phyloP scores from a whole-genome alignment of 352 stramenopile species.

The Phytophthora macrochlamydospora region DNA sequence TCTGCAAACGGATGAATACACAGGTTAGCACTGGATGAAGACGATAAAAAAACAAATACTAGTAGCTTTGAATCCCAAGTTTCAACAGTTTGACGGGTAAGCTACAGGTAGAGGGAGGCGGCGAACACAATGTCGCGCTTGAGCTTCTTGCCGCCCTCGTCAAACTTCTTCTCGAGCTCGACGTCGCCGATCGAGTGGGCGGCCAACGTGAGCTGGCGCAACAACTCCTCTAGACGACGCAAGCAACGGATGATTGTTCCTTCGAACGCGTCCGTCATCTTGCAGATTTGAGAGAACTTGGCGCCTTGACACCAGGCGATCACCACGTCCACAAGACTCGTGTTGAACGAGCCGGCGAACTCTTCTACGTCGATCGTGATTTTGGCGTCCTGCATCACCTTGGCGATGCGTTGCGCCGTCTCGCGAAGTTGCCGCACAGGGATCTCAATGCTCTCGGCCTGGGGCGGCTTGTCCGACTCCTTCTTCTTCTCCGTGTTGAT shows the following conservation, averaged over 20 bases:
- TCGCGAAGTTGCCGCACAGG: conserved; percentile 96
- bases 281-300: conserved; percentile 99
- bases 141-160: conserved; percentile 96
- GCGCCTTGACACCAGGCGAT: conserved; percentile 97
- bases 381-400: conserved; percentile 92
- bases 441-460: conserved; percentile 79
- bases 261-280: conserved; percentile 98
- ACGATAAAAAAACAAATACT: neutral
- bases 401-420: conserved; percentile 91
- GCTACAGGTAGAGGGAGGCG: conserved; percentile 97
- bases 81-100: neutral
- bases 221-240: conserved; percentile 96
- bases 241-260: conserved; percentile 98
- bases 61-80: neutral
- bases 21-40: neutral
- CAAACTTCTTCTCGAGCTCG: conserved; percentile 98
- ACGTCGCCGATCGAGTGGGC: conserved; percentile 97
- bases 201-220: conserved; percentile 96
- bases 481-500: conserved; percentile 96
- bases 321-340: conserved; percentile 97
- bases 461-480: conserved; percentile 83
- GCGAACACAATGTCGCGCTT: conserved; percentile 99
- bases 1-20: neutral
- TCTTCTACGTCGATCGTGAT: conserved; percentile 97
- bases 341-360: conserved; percentile 98